Evolutionary conservation across 208 protist genomes (phyloP).

Genomic region (Balamuthia mandrillaris): DNA sequence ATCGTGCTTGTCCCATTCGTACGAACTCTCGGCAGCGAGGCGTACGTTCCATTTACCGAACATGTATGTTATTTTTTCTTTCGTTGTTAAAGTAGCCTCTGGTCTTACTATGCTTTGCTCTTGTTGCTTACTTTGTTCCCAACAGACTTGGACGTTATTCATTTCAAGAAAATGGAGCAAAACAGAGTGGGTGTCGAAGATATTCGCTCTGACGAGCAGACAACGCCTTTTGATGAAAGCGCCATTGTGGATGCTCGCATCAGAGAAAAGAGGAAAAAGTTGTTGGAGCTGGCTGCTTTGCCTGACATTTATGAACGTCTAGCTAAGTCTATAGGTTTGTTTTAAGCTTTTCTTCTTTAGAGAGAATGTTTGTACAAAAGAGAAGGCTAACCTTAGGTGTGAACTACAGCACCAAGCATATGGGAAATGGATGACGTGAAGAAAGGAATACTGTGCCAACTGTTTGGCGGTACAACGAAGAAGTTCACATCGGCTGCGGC

Average conservation of each 20-base stretch:
- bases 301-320: slow-evolving; percentile 94
- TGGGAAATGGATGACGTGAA: slow-evolving; percentile 98
- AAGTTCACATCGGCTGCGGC: slow-evolving; percentile 60
- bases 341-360: neutral
- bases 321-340: slow-evolving; percentile 77
- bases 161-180: slow-evolving; percentile 85
- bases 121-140: neutral
- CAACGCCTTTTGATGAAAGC: neutral
- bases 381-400: neutral
- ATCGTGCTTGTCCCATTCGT: slow-evolving; percentile 86
- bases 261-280: slow-evolving; percentile 29
- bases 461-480: slow-evolving; percentile 96
- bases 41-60: slow-evolving; percentile 90
- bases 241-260: neutral
- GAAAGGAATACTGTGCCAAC: slow-evolving; percentile 94
- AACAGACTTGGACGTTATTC: slow-evolving; percentile 88
- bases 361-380: neutral
- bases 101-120: neutral
- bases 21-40: slow-evolving; percentile 87
- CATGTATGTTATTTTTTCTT: slow-evolving; percentile 66
- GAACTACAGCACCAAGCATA: slow-evolving; percentile 86
- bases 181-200: slow-evolving; percentile 42
- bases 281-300: slow-evolving; percentile 55
- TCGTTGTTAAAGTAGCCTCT: neutral
- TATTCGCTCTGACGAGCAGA: neutral